These are phyloP conservation scores for Tricladium varicosporioides DNA, from an alignment of 2,329 filamentous ascomycete species.

Conservation along the genomic window DNA sequence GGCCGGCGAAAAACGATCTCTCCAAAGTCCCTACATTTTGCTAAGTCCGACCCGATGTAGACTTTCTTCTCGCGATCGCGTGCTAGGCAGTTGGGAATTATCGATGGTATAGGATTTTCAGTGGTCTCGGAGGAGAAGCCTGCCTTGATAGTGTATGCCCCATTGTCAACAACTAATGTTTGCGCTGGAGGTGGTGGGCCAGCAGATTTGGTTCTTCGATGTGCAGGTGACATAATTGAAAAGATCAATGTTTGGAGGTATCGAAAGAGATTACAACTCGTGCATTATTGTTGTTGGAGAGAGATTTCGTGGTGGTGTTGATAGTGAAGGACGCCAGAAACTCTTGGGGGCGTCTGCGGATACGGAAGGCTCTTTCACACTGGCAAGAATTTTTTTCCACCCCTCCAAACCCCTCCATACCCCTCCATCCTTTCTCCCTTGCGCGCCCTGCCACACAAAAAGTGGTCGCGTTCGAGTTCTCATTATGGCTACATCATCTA, in stretches of 20 bases:
- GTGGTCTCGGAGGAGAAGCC: conserved; percentile 56
- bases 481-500: conserved; percentile 4
- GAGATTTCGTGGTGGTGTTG: too few relatives aligned
- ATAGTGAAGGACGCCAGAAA: too few relatives aligned
- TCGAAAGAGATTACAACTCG: too few relatives aligned
- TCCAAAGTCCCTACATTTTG: conserved; percentile 81
- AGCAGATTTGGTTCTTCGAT: conserved; percentile 50
- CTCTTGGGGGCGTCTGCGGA: too few relatives aligned
- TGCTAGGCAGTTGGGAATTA: conserved; percentile 87
- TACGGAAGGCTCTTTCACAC: too few relatives aligned
- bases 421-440: background rate
- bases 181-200: conserved; percentile 53
- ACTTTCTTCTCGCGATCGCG: conserved; percentile 75
- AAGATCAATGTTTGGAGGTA: too few relatives aligned
- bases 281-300: too few relatives aligned
- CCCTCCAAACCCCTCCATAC: background rate
- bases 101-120: conserved; percentile 52
- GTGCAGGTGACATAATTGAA: conserved; percentile 19
- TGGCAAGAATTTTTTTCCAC: too few relatives aligned
- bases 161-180: conserved; percentile 91
- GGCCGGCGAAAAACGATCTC: conserved; percentile 85
- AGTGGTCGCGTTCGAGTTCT: background rate
- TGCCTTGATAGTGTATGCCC: conserved; percentile 86
- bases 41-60: conserved; percentile 77
- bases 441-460: too few relatives aligned